A percentile compares a stretch with the other conserved stretches of the same genome.
Conservation (phyloP, 768 basidiomycete species). For the Artomyces pyxidatus region DNA sequence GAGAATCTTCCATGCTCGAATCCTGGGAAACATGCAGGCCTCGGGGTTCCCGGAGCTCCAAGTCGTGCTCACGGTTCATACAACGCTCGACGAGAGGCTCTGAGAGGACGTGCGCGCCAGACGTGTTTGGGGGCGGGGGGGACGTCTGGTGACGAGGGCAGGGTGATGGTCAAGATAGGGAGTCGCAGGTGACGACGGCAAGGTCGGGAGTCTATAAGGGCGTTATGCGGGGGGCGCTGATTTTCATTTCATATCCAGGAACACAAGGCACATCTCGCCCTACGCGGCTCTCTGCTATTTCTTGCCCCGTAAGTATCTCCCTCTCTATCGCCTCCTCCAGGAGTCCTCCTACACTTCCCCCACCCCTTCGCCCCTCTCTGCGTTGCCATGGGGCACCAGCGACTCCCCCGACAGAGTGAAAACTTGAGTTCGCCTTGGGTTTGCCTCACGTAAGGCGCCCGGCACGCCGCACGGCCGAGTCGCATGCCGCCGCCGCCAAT, state of each 20-base stretch:
- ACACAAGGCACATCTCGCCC: no score
- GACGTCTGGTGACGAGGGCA: background rate
- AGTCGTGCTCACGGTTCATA: background rate
- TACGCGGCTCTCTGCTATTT: no score
- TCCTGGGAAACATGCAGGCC: conserved; percentile 1
- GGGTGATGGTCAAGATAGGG: background rate
- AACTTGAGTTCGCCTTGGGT: no score
- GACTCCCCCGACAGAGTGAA: no score
- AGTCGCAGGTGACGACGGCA: background rate
- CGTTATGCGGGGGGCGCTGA: background rate
- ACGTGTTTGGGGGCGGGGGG: background rate
- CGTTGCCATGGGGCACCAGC: no score
- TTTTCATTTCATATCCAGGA: background rate
- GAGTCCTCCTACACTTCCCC: no score
- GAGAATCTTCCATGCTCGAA: background rate
- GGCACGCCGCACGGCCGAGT: no score
- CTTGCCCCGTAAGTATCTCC: no score
- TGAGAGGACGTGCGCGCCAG: background rate
- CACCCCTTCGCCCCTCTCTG: no score
- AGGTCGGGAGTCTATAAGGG: background rate
- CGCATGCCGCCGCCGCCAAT: no score
- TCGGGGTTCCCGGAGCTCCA: background rate
- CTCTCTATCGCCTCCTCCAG: no score
- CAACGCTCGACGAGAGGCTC: background rate
- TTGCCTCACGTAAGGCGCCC: no score